phyloP scores from a whole-genome alignment of 345 rosid genomes.

The Heritiera littoralis region DNA sequence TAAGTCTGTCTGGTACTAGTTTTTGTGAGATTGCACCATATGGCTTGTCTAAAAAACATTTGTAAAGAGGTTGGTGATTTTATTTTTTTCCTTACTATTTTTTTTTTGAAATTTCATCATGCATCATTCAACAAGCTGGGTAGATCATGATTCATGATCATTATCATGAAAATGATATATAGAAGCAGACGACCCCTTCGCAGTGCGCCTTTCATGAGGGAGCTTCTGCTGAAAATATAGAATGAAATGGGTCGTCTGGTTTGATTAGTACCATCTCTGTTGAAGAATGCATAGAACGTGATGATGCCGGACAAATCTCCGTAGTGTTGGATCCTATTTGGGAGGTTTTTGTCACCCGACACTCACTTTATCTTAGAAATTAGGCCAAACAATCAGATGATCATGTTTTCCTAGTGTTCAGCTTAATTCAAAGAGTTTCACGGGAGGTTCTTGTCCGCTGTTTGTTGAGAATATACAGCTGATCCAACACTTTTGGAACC shows the following conservation, averaged over 20 bases:
- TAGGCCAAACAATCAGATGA: neutral
- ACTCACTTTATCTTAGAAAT: neutral
- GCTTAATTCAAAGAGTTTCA: neutral
- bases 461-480: neutral
- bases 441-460: neutral
- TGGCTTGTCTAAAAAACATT: slow-evolving; percentile 32
- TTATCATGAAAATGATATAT: neutral
- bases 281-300: too few species aligned
- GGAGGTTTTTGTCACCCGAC: neutral
- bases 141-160: neutral
- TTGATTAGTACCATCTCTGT: neutral
- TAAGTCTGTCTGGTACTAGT: neutral
- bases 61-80: slow-evolving; percentile 36
- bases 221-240: neutral
- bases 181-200: neutral
- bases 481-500: neutral
- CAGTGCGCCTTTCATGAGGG: neutral
- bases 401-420: neutral
- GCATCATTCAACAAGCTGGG: neutral
- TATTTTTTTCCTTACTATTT: neutral
- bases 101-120: neutral
- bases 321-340: neutral
- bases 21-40: neutral
- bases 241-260: neutral
- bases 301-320: neutral